Evolutionary conservation across 805 yeast genomes (phyloP).

Genomic region (Danielia reshetovae): DNA sequence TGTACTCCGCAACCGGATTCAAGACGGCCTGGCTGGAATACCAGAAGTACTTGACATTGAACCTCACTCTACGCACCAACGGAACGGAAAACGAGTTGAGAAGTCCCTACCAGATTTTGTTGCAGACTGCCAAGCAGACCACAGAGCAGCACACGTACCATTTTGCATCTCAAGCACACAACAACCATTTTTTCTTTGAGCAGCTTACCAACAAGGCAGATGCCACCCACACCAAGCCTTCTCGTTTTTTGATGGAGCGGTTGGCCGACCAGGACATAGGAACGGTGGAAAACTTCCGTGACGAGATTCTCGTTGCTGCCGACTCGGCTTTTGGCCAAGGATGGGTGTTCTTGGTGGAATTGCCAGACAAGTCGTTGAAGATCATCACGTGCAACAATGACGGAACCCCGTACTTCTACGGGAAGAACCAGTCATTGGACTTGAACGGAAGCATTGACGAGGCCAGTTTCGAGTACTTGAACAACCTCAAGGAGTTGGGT

Average conservation of each 20-base stretch:
- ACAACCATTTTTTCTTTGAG: slow-evolving; percentile 84
- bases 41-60: slow-evolving; percentile 62
- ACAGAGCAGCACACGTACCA: slow-evolving; percentile 72
- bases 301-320: slow-evolving; percentile 46
- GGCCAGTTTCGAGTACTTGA: slow-evolving; percentile 47
- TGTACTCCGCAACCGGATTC: slow-evolving; percentile 64
- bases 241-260: slow-evolving; percentile 35
- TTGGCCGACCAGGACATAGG: slow-evolving; percentile 30
- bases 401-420: slow-evolving; percentile 72
- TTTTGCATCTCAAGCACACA: slow-evolving; percentile 85
- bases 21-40: slow-evolving; percentile 76
- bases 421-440: slow-evolving; percentile 69
- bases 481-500: slow-evolving; percentile 40
- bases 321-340: slow-evolving; percentile 63
- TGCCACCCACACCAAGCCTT: slow-evolving; percentile 34
- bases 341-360: slow-evolving; percentile 71
- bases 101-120: slow-evolving; percentile 65
- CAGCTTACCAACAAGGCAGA: slow-evolving; percentile 42
- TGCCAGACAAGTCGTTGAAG: slow-evolving; percentile 53
- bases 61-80: slow-evolving; percentile 58
- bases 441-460: slow-evolving; percentile 67
- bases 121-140: slow-evolving; percentile 63
- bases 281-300: slow-evolving; percentile 48
- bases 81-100: slow-evolving; percentile 81
- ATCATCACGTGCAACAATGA: slow-evolving; percentile 60